These are phyloP conservation scores for Xylaria sp. DNA, from an alignment of 2,329 filamentous ascomycete species.

Conservation along the genomic window DNA sequence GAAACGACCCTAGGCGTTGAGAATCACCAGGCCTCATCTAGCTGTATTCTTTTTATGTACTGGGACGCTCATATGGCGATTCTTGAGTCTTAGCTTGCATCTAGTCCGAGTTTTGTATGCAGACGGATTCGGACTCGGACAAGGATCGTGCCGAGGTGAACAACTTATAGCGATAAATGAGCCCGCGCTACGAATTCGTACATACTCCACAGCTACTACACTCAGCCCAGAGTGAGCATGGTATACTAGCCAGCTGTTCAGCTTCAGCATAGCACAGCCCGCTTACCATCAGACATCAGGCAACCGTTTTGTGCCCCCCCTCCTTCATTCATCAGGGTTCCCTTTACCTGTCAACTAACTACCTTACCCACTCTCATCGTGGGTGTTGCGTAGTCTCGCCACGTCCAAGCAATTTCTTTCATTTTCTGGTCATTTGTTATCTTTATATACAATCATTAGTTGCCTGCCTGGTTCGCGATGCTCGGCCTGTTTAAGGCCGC, in stretches of 20 bases:
- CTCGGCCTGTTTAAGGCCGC: conserved; percentile 50
- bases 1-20: no score
- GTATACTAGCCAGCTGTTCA: conserved; percentile 1
- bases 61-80: not conserved
- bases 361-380: conserved; percentile 19
- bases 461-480: conserved; percentile 49
- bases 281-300: conserved; percentile 31
- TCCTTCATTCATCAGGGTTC: not conserved
- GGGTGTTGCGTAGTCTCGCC: conserved; percentile 33
- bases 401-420: conserved; percentile 23
- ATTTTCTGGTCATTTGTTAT: not conserved
- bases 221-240: conserved; percentile 3
- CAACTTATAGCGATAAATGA: not conserved
- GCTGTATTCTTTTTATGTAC: not conserved
- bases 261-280: conserved; percentile 27
- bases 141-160: not conserved
- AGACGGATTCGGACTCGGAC: not conserved
- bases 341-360: conserved; percentile 21
- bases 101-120: not conserved
- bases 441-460: conserved; percentile 13
- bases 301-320: conserved; percentile 33
- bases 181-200: not conserved
- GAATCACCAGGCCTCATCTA: not conserved
- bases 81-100: not conserved
- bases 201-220: not conserved